A percentile compares a stretch with the other conserved stretches of the same genome.
Conservation (phyloP, 441 rosid genomes). For the Syzygium syzygioides region DNA sequence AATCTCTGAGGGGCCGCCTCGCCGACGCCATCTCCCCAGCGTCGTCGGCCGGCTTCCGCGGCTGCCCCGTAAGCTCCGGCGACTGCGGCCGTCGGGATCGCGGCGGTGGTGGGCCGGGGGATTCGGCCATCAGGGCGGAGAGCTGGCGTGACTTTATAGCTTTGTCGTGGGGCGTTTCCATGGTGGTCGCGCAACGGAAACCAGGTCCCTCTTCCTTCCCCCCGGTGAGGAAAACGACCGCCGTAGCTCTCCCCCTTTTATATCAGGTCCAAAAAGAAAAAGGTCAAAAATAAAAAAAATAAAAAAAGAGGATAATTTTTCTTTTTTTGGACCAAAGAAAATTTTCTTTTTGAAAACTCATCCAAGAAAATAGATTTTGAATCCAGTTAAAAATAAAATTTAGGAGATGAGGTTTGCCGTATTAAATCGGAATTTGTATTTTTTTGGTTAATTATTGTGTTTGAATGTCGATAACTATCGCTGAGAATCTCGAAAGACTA, state of each 20-base stretch:
- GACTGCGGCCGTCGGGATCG: background rate
- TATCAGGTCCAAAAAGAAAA: background rate
- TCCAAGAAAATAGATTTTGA: background rate
- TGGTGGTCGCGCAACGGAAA: background rate
- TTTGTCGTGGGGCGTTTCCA: background rate
- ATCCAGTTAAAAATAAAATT: background rate
- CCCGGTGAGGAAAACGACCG: background rate
- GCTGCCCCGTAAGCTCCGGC: background rate
- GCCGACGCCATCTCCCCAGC: background rate
- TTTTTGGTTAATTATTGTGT: background rate
- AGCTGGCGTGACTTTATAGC: background rate
- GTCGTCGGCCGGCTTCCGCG: background rate
- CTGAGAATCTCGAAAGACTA: background rate
- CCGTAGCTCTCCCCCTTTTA: background rate
- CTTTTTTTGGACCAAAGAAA: background rate
- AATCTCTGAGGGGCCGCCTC: conserved; percentile 8
- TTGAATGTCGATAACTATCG: background rate
- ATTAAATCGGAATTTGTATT: background rate
- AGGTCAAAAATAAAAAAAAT: background rate
- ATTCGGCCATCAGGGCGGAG: background rate
- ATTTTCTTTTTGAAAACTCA: background rate
- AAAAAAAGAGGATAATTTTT: too few species aligned
- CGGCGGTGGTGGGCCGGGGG: background rate
- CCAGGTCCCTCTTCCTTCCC: background rate
- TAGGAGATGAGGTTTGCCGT: background rate